Base-by-base conservation (phyloP, 768 basidiomycete species). In the Kwoniella newhampshirensis region DNA sequence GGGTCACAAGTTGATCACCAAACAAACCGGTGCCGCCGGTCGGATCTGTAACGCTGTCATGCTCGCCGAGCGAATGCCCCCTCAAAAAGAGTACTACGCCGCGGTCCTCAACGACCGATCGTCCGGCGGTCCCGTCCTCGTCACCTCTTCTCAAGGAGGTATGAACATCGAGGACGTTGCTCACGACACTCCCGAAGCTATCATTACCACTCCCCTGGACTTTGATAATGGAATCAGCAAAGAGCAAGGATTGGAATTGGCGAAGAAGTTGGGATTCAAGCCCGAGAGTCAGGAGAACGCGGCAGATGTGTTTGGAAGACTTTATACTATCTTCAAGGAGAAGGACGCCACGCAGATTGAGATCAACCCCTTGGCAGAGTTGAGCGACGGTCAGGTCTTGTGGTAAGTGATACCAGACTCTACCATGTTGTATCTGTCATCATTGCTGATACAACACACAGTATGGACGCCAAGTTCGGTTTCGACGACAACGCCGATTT, bases 81-180 rank as follows among this genome's bases (percentile, higher is more conserved):
- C 96, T 30, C 83, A 85, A 39, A 96, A 99, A 75, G 96, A 99
- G 77, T 98, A 98, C 82, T 99, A 99, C 72, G 88, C 93, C 48
- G 96, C 96, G 13, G 85, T 98, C 28, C 84, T 99, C 52, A 97
- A 97, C 73, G 96, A 99, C 81, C 89, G 96, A 65, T 84, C 83
- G 13, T 81, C 87, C 5, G 86, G 91, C 59, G 87, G 89, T 13
- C 89, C 91, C 41, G 96, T 97, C 27, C 83, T 99, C 44, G 94
- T 99, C 51, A 87, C 87, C 18, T 98, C 96, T 41, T 82, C 83
- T 18, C 92, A 97, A 74, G 96, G 96, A 54, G 96, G 96, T 55
- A 99, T 99, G 96, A 98, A 98, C 71, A 99, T 99, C 72, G 96
- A 99, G 77, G 96, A 99, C 71, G 96, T 99, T 44, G 96, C 96